These are phyloP conservation scores for Fusarium sp. DNA, from an alignment of 2,329 filamentous ascomycete species.

Conservation along the genomic window DNA sequence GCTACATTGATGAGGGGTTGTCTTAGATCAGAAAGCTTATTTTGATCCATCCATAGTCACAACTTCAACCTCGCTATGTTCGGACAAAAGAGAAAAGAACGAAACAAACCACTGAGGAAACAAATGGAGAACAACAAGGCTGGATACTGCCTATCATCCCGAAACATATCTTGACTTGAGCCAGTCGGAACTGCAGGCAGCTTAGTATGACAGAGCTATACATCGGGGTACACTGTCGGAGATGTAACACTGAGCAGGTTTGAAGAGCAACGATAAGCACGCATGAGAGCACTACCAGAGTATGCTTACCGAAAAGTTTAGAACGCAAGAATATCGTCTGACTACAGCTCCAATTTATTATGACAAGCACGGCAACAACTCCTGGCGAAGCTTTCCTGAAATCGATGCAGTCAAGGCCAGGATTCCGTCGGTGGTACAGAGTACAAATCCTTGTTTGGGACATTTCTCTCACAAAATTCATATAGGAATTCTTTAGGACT, in stretches of 20 bases:
- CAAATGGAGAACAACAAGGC: constrained; percentile 24
- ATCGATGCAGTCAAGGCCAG: constrained; percentile 12
- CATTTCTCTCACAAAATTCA: constrained; percentile 25
- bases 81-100: not conserved
- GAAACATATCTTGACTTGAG: constrained; percentile 11
- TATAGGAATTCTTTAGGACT: not conserved
- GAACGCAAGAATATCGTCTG: constrained; percentile 44
- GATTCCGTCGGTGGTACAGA: constrained; percentile 31
- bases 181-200: constrained; percentile 30
- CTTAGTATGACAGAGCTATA: constrained; percentile 29
- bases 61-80: not conserved
- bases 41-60: constrained; percentile 3
- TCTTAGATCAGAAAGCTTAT: constrained; percentile 41
- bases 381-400: not conserved
- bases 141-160: constrained; percentile 25
- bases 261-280: constrained; percentile 24
- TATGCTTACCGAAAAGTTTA: constrained; percentile 33
- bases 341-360: constrained; percentile 30
- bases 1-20: constrained; percentile 34
- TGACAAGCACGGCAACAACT: constrained; percentile 18
- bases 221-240: constrained; percentile 20
- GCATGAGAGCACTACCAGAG: constrained; percentile 6
- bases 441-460: constrained; percentile 15
- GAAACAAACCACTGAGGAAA: not conserved
- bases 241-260: constrained; percentile 23